Evolutionary conservation across 208 protist genomes (phyloP), one percentile per base, ranked within the genome.

Genomic region (Leptomonas seymouri): DNA sequence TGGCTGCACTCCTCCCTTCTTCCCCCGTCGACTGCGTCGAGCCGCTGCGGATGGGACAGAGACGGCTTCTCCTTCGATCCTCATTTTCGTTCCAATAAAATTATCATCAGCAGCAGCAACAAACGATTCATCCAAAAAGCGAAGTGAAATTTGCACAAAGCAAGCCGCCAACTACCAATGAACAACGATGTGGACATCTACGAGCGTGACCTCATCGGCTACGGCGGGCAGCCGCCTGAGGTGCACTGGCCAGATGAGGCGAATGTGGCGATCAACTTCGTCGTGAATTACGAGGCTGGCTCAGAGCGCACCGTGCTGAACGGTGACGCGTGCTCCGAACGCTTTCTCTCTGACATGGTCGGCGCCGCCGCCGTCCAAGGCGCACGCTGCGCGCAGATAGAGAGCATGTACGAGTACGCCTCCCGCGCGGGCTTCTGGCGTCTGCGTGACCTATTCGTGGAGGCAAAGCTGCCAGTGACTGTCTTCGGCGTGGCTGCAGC

Each of bases 341-440:
- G 55, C 50, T 72, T 71, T 15, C 61, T 80, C 12, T 74, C 49
- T 5, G 78, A 84, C 54, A 64, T 80, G 62, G 53, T 79, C 9
- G 74, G 74, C 53, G 67, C 72, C 12, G 48, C 45, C 11, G 18
- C 78, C 30, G 16, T 80, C 7, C 3, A 18, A 0, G 71, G 67
- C 15, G 62, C 55, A 23, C 73, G 78, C 31, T 76, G 67, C 44
- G 44, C 67, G 18, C 68, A 83, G 41, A 73, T 76, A 12, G 71
- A 79, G 41, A 79, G 78, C 55, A 71, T 83, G 61, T 79, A 76
- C 69, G 78, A 83, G 66, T 83, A 78, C 71, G 67, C 67, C 67
- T 72, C 71, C 2, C 78, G 78, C 15, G 78, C 78, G 3, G 73
- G 73, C n/a, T 78, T 76, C 48, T 79, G 73, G 69, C 73, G 78